Percentiles rank a stretch among this genome's conserved stretches.
Conservation (phyloP, 1,284 basidiomycete genomes). For the Pseudozyma hubeiensis region DNA sequence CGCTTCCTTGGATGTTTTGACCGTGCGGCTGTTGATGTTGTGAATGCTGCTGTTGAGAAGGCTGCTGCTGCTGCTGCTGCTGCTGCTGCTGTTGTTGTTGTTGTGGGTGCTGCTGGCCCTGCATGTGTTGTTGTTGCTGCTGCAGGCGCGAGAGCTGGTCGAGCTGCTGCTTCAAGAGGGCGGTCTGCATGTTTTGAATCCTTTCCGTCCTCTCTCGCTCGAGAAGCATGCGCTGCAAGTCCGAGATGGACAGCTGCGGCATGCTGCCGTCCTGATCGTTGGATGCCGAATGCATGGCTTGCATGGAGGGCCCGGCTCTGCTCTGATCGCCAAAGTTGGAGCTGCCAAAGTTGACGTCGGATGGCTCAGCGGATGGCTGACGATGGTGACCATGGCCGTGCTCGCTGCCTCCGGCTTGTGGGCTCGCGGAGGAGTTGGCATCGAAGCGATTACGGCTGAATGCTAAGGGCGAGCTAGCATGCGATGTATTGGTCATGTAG, state of each 20-base stretch:
- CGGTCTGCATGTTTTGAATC: constrained; percentile 61
- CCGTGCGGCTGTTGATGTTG: constrained; percentile 29
- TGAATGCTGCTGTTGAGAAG: constrained; percentile 8
- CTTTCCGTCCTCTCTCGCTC: constrained; percentile 58
- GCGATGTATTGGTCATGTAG: constrained; percentile 23
- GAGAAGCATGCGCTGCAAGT: constrained; percentile 52
- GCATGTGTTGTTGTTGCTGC: constrained; percentile 15
- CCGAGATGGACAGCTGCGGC: constrained; percentile 44
- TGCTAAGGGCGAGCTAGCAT: constrained; percentile 33
- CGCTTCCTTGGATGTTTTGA: constrained; percentile 1
- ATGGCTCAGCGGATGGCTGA: constrained; percentile 17
- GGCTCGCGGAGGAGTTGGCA: constrained; percentile 30
- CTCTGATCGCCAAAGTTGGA: constrained; percentile 4
- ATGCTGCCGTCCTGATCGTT: constrained; percentile 16
- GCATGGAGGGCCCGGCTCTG: constrained; percentile 10
- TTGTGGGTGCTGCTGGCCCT: constrained; percentile 14
- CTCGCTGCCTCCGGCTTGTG: constrained; percentile 20
- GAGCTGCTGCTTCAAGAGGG: constrained; percentile 57
- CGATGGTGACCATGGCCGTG: constrained; percentile 18
- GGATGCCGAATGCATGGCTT: constrained; percentile 14
- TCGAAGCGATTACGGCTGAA: constrained; percentile 43
- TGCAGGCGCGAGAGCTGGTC: constrained; percentile 53
- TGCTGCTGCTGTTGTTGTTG: constrained; percentile 14
- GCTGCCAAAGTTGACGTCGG: constrained; percentile 15
- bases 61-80: constrained; percentile 8